Base-by-base conservation (phyloP, 768 basidiomycete genomes). In the Tylopilus rubrobrunneus region DNA sequence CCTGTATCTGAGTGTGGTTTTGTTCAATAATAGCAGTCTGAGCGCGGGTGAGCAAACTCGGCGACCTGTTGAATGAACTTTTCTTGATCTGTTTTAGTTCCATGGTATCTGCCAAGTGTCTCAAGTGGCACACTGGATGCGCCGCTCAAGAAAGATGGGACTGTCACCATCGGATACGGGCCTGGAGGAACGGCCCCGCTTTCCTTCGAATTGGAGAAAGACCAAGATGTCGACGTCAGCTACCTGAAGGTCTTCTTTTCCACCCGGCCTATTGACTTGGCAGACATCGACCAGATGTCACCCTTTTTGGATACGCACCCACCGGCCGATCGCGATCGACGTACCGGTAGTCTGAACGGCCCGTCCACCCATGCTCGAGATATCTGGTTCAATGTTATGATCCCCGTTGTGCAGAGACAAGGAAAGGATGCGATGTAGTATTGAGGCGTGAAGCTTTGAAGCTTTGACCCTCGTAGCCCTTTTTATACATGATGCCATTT, bases 181-280 rank as follows among this genome's bases (percentile, higher is more conserved):
- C 61, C 71, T 10, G 71, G 67, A 23, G 73, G 71, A 37, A 58
- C 57, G 10, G 21, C 57, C 0, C 73, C 75, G 9, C 69, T 66
- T 65, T 41, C 56, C 14, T 77, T 73, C 50, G 33, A 50, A 28
- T 53, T 78, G 11, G 59, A 62, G 7, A 51, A 67, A 1, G 69
- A 62, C 2, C 63, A 74, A 39, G 54, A 60, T 3, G 50, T 67
- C 27, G 76, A 78, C 46, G 62, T 79, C 4, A 74, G 76, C 2
- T 76, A 74, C 46, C 68, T 79, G 48, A 77, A 76, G 53, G 56
- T 78, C 12, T 80, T 74, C 55, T 52, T 79, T 23, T 63, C 76
- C 9, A 74, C 72, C 1, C 53, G 51, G 1, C 69, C 69, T 3
- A 58, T 70, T 29, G 71, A 74, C 57, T 64, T 78, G 46, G 56